Base-by-base conservation (phyloP, 495 filamentous ascomycete genomes). In the Sordaria brevicollis region DNA sequence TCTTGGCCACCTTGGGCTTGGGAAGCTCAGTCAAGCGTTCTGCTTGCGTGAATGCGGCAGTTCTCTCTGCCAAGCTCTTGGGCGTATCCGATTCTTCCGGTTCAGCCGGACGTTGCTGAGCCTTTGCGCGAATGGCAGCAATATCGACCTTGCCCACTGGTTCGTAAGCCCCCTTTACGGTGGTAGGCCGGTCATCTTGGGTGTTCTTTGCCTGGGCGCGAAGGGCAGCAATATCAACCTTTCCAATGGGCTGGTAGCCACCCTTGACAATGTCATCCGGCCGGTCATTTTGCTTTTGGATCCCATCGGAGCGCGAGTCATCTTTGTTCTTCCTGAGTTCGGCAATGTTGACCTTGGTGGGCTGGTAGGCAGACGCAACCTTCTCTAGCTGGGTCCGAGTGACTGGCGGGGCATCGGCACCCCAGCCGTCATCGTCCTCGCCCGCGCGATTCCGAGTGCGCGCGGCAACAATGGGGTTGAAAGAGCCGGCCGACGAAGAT, bases 131-230 rank as follows among this genome's bases (percentile, higher is more conserved):
- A 78, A 99, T 97, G 13, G 93, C 94, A 65, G 93, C 92, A 74
- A 97, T 97, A 73, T 97, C 94, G 34, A 97, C 93, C 79, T 96
- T 97, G 4, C 94, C 94, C 37, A 97, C 86, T 2, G 94, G 94
- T 79, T 96, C 90, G 74, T 98, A 98, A 17, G 93, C 86, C 13
- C 94, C 94, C 79, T 96, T 98, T 4, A 97, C 92, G 5, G 87
- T 85, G 5, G 88, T 85, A 5, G 94, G 94, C 62, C 93, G 83
- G 67, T 97, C 92, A 73, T 96, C 91, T 54, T 86, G 80, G 17
- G 82, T 71, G 65, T 90, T 87, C 71, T 89, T 88, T 10, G 94
- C 94, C 76, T 95, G 89, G 66, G 86, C 88, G 65, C 93, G 86
- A 67, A 98, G 89, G 4, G 92, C 93, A 39, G 92, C 91, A 81